Conservation (phyloP, 345 rosid species). For the Euphorbia pulcherrima region DNA sequence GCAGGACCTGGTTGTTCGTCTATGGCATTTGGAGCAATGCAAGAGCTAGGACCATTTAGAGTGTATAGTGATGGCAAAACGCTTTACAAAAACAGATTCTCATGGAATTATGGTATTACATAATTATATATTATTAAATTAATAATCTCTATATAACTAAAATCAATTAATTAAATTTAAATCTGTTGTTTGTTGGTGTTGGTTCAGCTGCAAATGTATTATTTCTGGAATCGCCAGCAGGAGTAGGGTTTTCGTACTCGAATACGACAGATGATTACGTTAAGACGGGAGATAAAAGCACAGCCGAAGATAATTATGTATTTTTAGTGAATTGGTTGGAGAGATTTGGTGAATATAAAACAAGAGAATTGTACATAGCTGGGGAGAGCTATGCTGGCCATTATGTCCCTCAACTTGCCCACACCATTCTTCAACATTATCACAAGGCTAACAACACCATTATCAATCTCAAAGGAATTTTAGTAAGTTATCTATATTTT, state of each 20-base stretch:
- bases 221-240: constrained; percentile 42
- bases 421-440: constrained; percentile 26
- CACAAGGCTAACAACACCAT: constrained; percentile 16
- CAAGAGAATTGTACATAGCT: constrained; percentile 30
- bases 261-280: constrained; percentile 29
- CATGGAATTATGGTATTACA: constrained; percentile 35
- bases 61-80: constrained; percentile 40
- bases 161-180: neutral
- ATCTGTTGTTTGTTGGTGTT: neutral
- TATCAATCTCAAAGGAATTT: constrained; percentile 32
- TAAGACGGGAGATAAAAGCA: constrained; percentile 20
- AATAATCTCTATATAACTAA: too few species aligned
- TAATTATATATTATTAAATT: neutral
- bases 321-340: constrained; percentile 39
- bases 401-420: constrained; percentile 32
- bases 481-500: constrained; percentile 14
- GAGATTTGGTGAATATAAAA: constrained; percentile 33
- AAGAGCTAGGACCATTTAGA: constrained; percentile 45
- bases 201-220: constrained; percentile 37
- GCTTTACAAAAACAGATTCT: constrained; percentile 29
- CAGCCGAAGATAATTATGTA: constrained; percentile 27
- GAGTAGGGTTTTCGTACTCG: constrained; percentile 42
- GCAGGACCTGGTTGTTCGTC: constrained; percentile 50
- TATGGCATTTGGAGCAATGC: constrained; percentile 41
- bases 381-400: constrained; percentile 44